Evolutionary conservation across 345 rosid genomes (phyloP).

Genomic region (Brassica nigra): DNA sequence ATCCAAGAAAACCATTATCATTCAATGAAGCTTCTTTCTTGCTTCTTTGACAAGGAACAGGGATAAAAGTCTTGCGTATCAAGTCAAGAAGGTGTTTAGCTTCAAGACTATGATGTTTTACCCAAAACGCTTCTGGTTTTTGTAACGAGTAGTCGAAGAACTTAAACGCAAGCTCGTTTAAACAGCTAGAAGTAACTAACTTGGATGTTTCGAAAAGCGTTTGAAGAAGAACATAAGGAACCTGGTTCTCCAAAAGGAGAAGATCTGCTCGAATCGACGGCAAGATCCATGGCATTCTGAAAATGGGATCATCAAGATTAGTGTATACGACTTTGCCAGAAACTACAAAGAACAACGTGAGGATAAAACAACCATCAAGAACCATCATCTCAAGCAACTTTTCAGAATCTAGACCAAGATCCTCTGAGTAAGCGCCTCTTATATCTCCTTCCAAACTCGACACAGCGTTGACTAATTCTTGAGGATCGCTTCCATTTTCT

Average conservation of each 20-base stretch:
- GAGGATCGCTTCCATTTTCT: slow-evolving; percentile 1
- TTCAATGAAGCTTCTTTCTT: background rate
- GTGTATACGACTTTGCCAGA: slow-evolving; percentile 33
- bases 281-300: slow-evolving; percentile 54
- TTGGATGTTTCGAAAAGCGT: slow-evolving; percentile 38
- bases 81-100: slow-evolving; percentile 58
- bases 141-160: slow-evolving; percentile 48
- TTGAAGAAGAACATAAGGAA: slow-evolving; percentile 56
- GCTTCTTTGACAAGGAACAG: slow-evolving; percentile 9
- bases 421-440: slow-evolving; percentile 46
- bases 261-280: slow-evolving; percentile 49
- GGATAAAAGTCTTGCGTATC: slow-evolving; percentile 49
- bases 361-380: slow-evolving; percentile 64
- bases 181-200: slow-evolving; percentile 14
- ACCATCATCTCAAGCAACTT: slow-evolving; percentile 52
- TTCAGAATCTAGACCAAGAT: background rate
- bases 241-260: slow-evolving; percentile 61
- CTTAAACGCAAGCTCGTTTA: slow-evolving; percentile 45
- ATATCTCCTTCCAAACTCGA: slow-evolving; percentile 25
- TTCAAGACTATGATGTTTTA: slow-evolving; percentile 15
- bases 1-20: slow-evolving; percentile 21
- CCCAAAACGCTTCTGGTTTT: slow-evolving; percentile 32
- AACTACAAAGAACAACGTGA: slow-evolving; percentile 54
- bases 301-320: slow-evolving; percentile 51
- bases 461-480: slow-evolving; percentile 24